These are phyloP conservation scores for Parathielavia appendiculata DNA, from an alignment of 495 filamentous ascomycete species.

Conservation along the genomic window DNA sequence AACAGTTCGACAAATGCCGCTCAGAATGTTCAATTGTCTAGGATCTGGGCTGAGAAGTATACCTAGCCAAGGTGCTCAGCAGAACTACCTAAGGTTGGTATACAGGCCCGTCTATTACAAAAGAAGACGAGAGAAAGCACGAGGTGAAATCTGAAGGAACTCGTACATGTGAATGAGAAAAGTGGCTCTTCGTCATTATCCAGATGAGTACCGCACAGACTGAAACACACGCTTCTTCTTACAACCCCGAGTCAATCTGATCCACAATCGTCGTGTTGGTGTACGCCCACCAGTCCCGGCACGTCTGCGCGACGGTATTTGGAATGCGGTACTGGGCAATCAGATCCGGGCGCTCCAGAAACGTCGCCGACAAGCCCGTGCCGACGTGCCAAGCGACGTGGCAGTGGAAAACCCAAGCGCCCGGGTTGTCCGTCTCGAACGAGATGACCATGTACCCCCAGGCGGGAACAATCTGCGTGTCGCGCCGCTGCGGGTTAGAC, in stretches of 20 bases:
- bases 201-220: too few relatives aligned
- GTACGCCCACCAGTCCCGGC: background rate
- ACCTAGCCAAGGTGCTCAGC: too few relatives aligned
- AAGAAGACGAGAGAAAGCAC: too few relatives aligned
- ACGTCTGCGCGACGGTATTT: background rate
- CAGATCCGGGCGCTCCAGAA: background rate
- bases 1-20: too few relatives aligned
- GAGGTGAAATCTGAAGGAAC: too few relatives aligned
- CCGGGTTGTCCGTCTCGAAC: background rate
- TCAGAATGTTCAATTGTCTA: too few relatives aligned
- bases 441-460: background rate
- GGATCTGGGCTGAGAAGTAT: too few relatives aligned
- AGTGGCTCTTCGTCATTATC: too few relatives aligned
- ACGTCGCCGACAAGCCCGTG: background rate
- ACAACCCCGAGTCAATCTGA: slow-evolving; percentile 2
- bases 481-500: background rate
- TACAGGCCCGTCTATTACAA: too few relatives aligned
- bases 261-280: background rate
- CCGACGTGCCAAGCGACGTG: background rate
- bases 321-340: background rate
- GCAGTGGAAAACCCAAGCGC: background rate
- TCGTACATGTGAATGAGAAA: too few relatives aligned
- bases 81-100: too few relatives aligned
- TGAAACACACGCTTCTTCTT: background rate
- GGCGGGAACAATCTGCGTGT: background rate